These are phyloP conservation scores for Cutaneotrichosporon sp. DNA, from an alignment of 1,284 basidiomycete species.

Conservation along the genomic window DNA sequence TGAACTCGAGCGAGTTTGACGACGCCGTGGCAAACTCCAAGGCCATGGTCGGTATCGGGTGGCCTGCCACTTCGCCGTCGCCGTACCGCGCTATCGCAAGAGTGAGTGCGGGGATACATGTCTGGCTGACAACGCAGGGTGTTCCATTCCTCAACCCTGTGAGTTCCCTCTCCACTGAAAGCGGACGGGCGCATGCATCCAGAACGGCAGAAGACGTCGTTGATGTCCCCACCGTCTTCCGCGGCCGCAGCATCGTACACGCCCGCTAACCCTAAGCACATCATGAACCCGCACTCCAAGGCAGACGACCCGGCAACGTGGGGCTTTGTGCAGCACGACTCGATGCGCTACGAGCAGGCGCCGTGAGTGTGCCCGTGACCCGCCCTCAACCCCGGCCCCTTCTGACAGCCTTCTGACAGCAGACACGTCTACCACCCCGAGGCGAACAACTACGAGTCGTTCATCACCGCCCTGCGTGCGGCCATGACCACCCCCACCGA, in stretches of 20 bases:
- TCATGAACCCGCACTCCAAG: background rate
- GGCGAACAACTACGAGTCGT: slow-evolving; percentile 21
- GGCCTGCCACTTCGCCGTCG: slow-evolving; percentile 24
- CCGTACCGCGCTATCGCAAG: slow-evolving; percentile 22
- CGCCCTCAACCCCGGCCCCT: no score
- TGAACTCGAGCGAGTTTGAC: slow-evolving; percentile 23
- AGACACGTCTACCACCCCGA: slow-evolving; percentile 25
- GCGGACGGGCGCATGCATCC: no score
- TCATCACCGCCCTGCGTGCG: slow-evolving; percentile 20
- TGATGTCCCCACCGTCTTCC: no score
- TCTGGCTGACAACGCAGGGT: background rate
- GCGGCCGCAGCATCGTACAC: no score
- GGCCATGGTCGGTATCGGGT: slow-evolving; percentile 29
- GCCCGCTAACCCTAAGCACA: background rate
- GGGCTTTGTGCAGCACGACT: slow-evolving; percentile 6
- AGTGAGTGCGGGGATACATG: background rate
- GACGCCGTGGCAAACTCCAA: slow-evolving; percentile 18
- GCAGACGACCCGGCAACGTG: background rate
- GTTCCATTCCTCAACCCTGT: slow-evolving; percentile 12
- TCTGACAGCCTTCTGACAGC: background rate
- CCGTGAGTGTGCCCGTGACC: slow-evolving; percentile 9
- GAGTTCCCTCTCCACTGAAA: background rate
- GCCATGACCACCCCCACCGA: slow-evolving; percentile 22
- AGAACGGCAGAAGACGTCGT: no score
- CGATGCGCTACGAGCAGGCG: background rate